These are phyloP conservation scores for Triticum turgidum DNA, from an alignment of 176 grass and related monocot genomes.

Conservation along the genomic window DNA sequence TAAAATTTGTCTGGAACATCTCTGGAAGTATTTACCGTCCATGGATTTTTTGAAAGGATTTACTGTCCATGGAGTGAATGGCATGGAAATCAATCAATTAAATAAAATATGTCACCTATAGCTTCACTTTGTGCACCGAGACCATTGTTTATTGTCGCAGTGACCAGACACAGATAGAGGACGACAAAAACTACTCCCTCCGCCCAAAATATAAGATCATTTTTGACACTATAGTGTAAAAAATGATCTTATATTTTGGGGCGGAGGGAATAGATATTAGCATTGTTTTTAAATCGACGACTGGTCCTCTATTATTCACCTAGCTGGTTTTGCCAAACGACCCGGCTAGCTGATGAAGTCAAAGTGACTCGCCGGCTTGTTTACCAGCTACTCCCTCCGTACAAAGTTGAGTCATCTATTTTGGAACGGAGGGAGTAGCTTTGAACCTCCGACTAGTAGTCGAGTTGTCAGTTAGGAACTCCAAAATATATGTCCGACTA, in stretches of 20 bases:
- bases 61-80: background rate
- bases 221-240: too few species aligned
- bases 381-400: background rate
- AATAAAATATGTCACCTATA: background rate
- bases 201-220: too few species aligned
- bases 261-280: background rate
- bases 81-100: background rate
- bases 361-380: background rate
- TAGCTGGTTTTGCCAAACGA: background rate
- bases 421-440: background rate
- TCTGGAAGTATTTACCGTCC: background rate
- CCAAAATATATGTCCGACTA: background rate
- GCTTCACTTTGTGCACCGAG: background rate
- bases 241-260: too few species aligned
- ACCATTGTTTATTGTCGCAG: background rate
- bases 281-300: background rate
- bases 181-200: background rate
- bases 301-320: background rate
- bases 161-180: background rate
- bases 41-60: too few species aligned
- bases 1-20: slow-evolving; percentile 4
- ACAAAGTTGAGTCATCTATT: too few species aligned
- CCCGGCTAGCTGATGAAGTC: slow-evolving; percentile 2
- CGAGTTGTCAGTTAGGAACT: background rate
- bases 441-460: background rate